phyloP scores from a whole-genome alignment of 345 rosid genomes.

The Bruguiera gymnorhiza region DNA sequence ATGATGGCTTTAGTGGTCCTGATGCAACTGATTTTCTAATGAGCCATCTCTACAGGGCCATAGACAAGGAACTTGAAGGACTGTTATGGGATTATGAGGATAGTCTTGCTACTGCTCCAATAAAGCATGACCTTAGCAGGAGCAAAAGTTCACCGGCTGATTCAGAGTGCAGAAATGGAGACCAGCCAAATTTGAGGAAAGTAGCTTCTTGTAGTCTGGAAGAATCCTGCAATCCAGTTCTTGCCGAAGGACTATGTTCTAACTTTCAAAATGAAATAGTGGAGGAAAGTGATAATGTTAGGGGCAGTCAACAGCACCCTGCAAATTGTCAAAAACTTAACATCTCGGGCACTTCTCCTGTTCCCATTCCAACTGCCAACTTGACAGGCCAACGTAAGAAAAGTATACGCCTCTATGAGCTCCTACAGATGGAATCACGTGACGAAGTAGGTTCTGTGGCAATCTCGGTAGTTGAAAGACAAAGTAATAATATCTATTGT shows the following conservation, averaged over 20 bases:
- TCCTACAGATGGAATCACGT: constrained; percentile 69
- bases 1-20: constrained; percentile 98
- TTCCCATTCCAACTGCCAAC: constrained; percentile 39
- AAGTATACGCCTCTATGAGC: constrained; percentile 83
- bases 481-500: constrained; percentile 26
- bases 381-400: constrained; percentile 55
- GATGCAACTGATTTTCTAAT: constrained; percentile 96
- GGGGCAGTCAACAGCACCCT: constrained; percentile 28
- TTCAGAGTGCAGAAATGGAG: constrained; percentile 27
- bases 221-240: constrained; percentile 36
- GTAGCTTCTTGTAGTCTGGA: constrained; percentile 29
- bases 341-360: constrained; percentile 27
- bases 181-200: constrained; percentile 31
- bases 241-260: constrained; percentile 31
- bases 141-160: constrained; percentile 20
- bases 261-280: constrained; percentile 52
- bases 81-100: constrained; percentile 83
- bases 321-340: constrained; percentile 21
- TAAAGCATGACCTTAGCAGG: constrained; percentile 28
- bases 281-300: constrained; percentile 38
- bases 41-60: constrained; percentile 77
- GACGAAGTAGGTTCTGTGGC: constrained; percentile 35
- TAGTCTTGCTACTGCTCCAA: constrained; percentile 40
- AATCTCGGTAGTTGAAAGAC: constrained; percentile 25
- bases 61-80: constrained; percentile 90